Base-by-base conservation (phyloP, 1,284 basidiomycete species). In the Tranzscheliella williamsii region DNA sequence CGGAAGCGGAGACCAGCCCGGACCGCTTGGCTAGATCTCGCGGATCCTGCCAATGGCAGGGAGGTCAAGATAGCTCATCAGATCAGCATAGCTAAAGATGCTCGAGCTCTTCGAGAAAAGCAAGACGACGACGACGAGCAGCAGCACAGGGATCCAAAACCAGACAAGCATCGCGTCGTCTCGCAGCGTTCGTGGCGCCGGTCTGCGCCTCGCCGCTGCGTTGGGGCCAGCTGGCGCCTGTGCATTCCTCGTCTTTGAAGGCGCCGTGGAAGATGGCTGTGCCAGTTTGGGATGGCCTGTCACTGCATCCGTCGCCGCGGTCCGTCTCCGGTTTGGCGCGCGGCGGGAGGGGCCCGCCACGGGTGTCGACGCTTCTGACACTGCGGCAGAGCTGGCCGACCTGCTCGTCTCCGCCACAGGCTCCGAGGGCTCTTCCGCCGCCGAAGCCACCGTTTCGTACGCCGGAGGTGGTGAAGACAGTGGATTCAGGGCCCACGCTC, bases 61-160 rank as follows among this genome's bases (percentile, higher is more conserved):
- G 32, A 72, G 27, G 42, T 66, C 56, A 24, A 72, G 27, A 43
- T 66, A 72, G 49, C 62, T 67, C 37, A 65, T 46, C 37, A 72
- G 27, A 34, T 72, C 70, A 22, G 54, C 54, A 18, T 60, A 64
- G 47, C 65, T 68, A n/a, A 72, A 61, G 24, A 72, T 65, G 26
- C 61, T 66, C n/a, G 42, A 68, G 45, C 41, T 66, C 26, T 67
- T 67, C 43, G 63, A 60, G 43, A 70, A 67, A 26, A 67, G 54
- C 29, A 70, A 24, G 11, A 90, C 78, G 4, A 71, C 33, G 7
- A 51, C 37, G 13, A 70, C 67, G 5, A 52, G 36, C 12, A 75
- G 58, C 24, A 95, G 81, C 61, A 93, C 89, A 3, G 92, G 92
- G 65, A 95, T 83, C 92, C 92, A 96, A 83, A 96, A 95, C 47